Percentiles rank a stretch among this genome's conserved stretches.
Evolutionary conservation across 2,329 filamentous ascomycete genomes (phyloP).

Genomic region (Peltaster fructicola): DNA sequence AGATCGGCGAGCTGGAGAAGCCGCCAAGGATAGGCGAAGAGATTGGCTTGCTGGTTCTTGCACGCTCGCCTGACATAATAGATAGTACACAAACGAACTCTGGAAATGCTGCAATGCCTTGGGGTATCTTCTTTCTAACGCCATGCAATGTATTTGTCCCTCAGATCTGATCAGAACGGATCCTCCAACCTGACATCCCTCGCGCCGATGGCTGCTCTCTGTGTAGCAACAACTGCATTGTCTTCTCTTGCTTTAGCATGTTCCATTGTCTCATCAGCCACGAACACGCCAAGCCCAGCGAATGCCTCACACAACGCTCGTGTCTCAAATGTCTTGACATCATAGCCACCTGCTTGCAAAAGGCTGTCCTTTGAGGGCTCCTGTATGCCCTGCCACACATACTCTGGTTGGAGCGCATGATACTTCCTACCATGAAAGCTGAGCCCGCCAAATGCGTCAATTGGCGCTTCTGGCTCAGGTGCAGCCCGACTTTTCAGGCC

Average conservation of each 20-base stretch:
- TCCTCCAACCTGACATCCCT: slow-evolving; percentile 35
- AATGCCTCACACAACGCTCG: slow-evolving; percentile 78
- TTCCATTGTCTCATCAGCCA: slow-evolving; percentile 51
- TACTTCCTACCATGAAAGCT: slow-evolving; percentile 46
- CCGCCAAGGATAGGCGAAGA: too few relatives aligned
- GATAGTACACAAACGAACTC: not conserved
- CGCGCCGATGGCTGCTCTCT: slow-evolving; percentile 36
- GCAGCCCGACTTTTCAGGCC: slow-evolving; percentile 53
- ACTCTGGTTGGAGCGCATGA: slow-evolving; percentile 50
- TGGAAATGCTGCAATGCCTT: slow-evolving; percentile 5
- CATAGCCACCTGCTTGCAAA: slow-evolving; percentile 66
- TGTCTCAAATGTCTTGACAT: slow-evolving; percentile 58
- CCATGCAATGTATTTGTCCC: too few relatives aligned
- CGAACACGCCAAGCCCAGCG: slow-evolving; percentile 69
- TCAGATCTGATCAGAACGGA: slow-evolving; percentile 18
- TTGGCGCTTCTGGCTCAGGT: slow-evolving; percentile 51
- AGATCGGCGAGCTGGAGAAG: too few relatives aligned
- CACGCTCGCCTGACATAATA: slow-evolving; percentile 1
- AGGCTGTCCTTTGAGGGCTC: slow-evolving; percentile 45
- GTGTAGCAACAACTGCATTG: slow-evolving; percentile 15
- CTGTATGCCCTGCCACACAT: slow-evolving; percentile 60
- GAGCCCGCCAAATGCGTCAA: slow-evolving; percentile 75
- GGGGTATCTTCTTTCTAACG: slow-evolving; percentile 7
- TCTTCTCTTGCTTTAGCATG: slow-evolving; percentile 20
- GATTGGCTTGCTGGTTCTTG: too few relatives aligned